phyloP scores from a whole-genome alignment of 805 yeast species.

The Candida stauntonica region DNA sequence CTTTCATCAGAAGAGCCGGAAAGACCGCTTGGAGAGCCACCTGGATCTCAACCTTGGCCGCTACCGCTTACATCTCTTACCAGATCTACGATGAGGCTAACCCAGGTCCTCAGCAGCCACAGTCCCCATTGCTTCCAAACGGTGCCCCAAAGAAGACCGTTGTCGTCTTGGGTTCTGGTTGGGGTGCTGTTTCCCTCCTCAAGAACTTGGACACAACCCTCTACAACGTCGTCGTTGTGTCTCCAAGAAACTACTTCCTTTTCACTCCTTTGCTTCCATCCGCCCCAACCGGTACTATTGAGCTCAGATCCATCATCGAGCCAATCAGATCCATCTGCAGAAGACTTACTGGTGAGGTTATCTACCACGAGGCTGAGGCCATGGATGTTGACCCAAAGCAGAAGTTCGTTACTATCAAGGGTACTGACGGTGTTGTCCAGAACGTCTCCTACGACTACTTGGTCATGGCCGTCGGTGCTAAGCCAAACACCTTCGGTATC shows the following conservation, averaged over 20 bases:
- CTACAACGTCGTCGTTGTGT: slow-evolving; percentile 84
- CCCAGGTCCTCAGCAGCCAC: slow-evolving; percentile 59
- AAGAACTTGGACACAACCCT: slow-evolving; percentile 80
- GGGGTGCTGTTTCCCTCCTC: slow-evolving; percentile 89
- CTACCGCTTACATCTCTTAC: slow-evolving; percentile 57
- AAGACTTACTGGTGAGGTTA: slow-evolving; percentile 70
- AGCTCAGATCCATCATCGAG: slow-evolving; percentile 85
- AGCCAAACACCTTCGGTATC: slow-evolving; percentile 89
- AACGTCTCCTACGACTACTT: slow-evolving; percentile 69
- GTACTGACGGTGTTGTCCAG: slow-evolving; percentile 40
- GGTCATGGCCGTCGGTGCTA: slow-evolving; percentile 92
- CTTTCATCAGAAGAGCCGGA: slow-evolving; percentile 23
- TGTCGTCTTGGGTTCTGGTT: slow-evolving; percentile 84
- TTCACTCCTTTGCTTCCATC: slow-evolving; percentile 96
- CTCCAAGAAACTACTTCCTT: slow-evolving; percentile 92
- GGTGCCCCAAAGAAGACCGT: slow-evolving; percentile 39
- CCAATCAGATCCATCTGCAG: slow-evolving; percentile 87
- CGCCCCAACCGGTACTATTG: slow-evolving; percentile 91
- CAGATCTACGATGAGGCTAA: slow-evolving; percentile 57
- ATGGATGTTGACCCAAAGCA: slow-evolving; percentile 70
- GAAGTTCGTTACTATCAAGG: slow-evolving; percentile 61
- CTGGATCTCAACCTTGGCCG: slow-evolving; percentile 44
- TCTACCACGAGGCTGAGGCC: slow-evolving; percentile 88
- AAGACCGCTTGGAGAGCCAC: slow-evolving; percentile 41
- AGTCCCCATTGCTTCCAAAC: slow-evolving; percentile 47